Percentiles rank a stretch among this genome's conserved stretches.
These are phyloP conservation scores for Epichloe gansuensis DNA, from an alignment of 2,329 filamentous ascomycete genomes.

Conservation along the genomic window DNA sequence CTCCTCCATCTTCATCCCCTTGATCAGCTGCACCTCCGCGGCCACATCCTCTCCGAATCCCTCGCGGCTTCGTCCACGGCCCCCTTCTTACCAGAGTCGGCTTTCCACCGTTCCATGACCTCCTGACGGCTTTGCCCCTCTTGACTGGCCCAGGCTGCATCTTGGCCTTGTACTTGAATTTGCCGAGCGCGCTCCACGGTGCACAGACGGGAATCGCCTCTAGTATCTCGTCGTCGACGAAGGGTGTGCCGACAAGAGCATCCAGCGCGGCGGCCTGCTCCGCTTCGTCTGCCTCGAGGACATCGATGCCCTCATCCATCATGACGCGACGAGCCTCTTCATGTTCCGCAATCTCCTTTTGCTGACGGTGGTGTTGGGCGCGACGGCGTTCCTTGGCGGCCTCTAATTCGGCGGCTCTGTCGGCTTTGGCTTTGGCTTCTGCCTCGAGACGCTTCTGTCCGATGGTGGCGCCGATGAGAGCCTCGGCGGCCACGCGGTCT, in stretches of 20 bases:
- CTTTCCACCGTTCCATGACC: conserved; percentile 70
- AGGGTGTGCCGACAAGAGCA: conserved; percentile 62
- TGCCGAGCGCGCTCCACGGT: conserved; percentile 49
- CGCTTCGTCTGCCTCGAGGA: conserved; percentile 46
- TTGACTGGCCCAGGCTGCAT: conserved; percentile 81
- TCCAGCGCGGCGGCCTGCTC: conserved; percentile 48
- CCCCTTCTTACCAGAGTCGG: conserved; percentile 45
- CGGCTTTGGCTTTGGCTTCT: conserved; percentile 56
- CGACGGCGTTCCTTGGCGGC: conserved; percentile 63
- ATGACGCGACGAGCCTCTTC: conserved; percentile 55
- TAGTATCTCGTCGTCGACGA: conserved; percentile 72
- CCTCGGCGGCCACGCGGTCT: conserved; percentile 72
- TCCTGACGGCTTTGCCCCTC: conserved; percentile 93
- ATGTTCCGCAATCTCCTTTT: conserved; percentile 63
- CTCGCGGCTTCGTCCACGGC: conserved; percentile 47
- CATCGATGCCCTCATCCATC: conserved; percentile 47
- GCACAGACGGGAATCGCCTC: conserved; percentile 53
- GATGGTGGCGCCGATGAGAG: conserved; percentile 67
- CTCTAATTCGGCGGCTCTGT: conserved; percentile 53
- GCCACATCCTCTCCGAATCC: conserved; percentile 70
- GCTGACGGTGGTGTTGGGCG: conserved; percentile 67
- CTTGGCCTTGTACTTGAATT: conserved; percentile 90
- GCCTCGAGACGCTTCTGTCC: conserved; percentile 57
- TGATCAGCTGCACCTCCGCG: conserved; percentile 77
- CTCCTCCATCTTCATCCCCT: conserved; percentile 69